phyloP scores from a whole-genome alignment of 768 basidiomycete species.

The Symmetrospora coprosmae region DNA sequence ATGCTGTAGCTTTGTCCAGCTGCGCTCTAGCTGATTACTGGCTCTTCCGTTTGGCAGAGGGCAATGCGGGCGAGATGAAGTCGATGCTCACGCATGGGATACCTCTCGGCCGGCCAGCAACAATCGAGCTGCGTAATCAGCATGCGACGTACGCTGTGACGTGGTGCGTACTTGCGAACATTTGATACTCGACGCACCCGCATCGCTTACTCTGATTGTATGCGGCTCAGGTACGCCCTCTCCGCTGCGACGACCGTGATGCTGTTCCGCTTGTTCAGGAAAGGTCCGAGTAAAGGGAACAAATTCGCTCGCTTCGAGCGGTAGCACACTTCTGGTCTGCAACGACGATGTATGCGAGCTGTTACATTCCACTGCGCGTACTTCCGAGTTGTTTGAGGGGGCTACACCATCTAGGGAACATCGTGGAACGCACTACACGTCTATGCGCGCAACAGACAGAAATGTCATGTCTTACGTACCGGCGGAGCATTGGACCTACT shows the following conservation, averaged over 20 bases:
- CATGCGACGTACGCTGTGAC: constrained; percentile 91
- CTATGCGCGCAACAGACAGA: no score
- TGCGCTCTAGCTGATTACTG: constrained; percentile 15
- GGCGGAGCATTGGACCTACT: no score
- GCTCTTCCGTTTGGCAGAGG: constrained; percentile 48
- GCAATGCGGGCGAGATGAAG: constrained; percentile 61
- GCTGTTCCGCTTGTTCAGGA: constrained; percentile 41
- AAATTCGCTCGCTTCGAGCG: constrained; percentile 2
- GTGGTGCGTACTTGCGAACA: constrained; percentile 43
- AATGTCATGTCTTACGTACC: no score
- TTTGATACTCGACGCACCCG: not conserved
- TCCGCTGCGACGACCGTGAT: constrained; percentile 71
- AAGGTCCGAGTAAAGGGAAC: not conserved
- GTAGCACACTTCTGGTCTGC: not conserved
- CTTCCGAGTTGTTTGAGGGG: no score
- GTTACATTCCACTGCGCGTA: no score
- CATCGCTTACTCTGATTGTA: constrained; percentile 3
- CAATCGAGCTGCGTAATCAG: constrained; percentile 77
- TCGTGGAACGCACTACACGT: no score
- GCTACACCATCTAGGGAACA: no score
- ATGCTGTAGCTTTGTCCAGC: not conserved
- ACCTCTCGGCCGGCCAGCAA: constrained; percentile 68
- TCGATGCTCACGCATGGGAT: constrained; percentile 52
- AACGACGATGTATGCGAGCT: not conserved
- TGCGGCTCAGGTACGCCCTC: constrained; percentile 64